These are phyloP conservation scores for Tricholoma furcatifolium DNA, from an alignment of 768 basidiomycete species.

Conservation along the genomic window DNA sequence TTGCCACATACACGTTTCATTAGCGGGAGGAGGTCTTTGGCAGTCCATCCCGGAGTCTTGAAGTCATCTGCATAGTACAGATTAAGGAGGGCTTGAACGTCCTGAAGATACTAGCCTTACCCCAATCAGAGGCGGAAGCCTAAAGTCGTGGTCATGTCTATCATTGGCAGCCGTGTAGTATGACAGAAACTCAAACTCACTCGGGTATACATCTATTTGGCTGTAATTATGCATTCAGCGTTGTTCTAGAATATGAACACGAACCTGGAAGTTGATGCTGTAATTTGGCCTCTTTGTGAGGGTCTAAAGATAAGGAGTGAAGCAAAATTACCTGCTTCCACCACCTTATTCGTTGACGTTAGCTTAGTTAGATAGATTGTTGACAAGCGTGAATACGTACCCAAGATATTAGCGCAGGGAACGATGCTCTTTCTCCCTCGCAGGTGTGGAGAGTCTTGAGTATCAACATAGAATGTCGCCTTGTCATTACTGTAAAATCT, in stretches of 20 bases:
- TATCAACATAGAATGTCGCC: conserved; percentile 71
- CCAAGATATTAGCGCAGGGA: conserved; percentile 70
- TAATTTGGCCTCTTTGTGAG: not conserved
- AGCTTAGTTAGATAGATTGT: not conserved
- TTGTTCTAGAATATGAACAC: not conserved
- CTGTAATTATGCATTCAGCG: not conserved
- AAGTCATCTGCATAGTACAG: conserved; percentile 56
- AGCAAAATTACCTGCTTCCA: conserved; percentile 46
- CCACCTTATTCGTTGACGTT: conserved; percentile 34
- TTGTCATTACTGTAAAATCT: conserved; percentile 56
- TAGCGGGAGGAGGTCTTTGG: conserved; percentile 64
- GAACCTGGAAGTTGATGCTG: conserved; percentile 72
- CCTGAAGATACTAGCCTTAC: conserved; percentile 29
- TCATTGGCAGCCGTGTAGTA: not conserved
- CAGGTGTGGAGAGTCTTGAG: conserved; percentile 52
- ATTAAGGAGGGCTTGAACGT: not conserved
- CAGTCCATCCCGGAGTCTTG: conserved; percentile 68
- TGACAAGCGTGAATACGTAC: conserved; percentile 24
- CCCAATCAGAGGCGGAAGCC: conserved; percentile 73
- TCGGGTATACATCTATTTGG: conserved; percentile 61
- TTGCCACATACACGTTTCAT: conserved; percentile 57
- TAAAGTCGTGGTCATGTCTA: no score
- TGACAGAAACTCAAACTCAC: conserved; percentile 29
- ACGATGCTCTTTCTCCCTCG: conserved; percentile 68
- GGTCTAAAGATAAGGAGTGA: not conserved